Conservation (phyloP, 2,329 filamentous ascomycete genomes). For the Ustilaginoidea virens region DNA sequence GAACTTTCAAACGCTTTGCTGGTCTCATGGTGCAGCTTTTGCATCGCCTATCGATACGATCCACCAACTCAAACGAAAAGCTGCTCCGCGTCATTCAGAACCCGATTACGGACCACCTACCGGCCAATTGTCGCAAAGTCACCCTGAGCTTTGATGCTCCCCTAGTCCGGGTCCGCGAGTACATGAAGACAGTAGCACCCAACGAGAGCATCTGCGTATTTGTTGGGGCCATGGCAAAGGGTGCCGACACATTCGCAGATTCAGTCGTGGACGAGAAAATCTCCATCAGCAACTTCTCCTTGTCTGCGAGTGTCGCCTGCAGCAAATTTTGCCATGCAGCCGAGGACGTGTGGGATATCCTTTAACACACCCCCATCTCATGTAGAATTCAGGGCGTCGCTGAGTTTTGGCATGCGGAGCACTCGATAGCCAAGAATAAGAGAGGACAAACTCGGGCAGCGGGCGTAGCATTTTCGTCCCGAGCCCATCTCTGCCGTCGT, state of each 20-base stretch:
- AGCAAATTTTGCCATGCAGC: slow-evolving; percentile 99
- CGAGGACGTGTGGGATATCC: slow-evolving; percentile 88
- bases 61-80: slow-evolving; percentile 94
- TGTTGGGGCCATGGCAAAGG: slow-evolving; percentile 97
- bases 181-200: slow-evolving; percentile 60
- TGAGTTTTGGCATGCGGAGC: too few species aligned
- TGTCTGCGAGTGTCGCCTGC: slow-evolving; percentile 94
- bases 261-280: slow-evolving; percentile 92
- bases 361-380: slow-evolving; percentile 46
- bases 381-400: too few species aligned
- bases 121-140: slow-evolving; percentile 93
- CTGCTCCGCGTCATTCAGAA: slow-evolving; percentile 95
- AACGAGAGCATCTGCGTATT: slow-evolving; percentile 96
- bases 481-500: too few species aligned
- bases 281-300: slow-evolving; percentile 93
- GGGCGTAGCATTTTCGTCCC: too few species aligned
- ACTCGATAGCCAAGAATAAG: too few species aligned
- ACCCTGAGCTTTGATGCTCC: slow-evolving; percentile 89
- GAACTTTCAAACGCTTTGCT: slow-evolving; percentile 97
- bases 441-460: too few species aligned
- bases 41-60: slow-evolving; percentile 88
- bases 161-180: slow-evolving; percentile 76
- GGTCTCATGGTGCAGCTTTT: slow-evolving; percentile 97
- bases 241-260: slow-evolving; percentile 88
- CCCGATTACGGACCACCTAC: slow-evolving; percentile 91